These are phyloP conservation scores for Cucurbitaria berberidis DNA, from an alignment of 2,329 filamentous ascomycete species.

Conservation along the genomic window DNA sequence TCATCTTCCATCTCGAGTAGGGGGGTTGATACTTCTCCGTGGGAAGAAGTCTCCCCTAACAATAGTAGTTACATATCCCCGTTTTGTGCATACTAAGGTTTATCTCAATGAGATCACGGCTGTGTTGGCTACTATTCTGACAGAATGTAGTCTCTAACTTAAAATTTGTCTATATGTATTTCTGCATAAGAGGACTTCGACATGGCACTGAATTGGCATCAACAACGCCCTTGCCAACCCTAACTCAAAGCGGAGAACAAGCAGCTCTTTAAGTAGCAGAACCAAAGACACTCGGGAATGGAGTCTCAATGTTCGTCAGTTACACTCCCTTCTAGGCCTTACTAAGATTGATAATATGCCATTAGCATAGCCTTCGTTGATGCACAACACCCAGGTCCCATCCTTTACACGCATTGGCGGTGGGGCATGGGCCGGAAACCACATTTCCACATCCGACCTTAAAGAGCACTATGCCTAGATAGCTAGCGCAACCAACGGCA, in stretches of 20 bases:
- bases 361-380: constrained; percentile 58
- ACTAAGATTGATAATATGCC: neutral
- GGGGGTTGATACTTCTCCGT: neutral
- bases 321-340: neutral
- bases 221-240: constrained; percentile 29
- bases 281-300: constrained; percentile 31
- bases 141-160: neutral
- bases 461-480: constrained; percentile 58
- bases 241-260: constrained; percentile 39
- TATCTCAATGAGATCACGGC: constrained; percentile 9
- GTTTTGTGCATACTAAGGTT: constrained; percentile 5
- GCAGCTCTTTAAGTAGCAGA: constrained; percentile 38
- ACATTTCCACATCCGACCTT: constrained; percentile 58
- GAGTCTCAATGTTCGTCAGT: constrained; percentile 41
- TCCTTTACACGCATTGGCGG: constrained; percentile 55
- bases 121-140: neutral
- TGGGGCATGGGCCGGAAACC: constrained; percentile 59
- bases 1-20: neutral
- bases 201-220: constrained; percentile 23
- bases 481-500: constrained; percentile 56
- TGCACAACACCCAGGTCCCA: constrained; percentile 51
- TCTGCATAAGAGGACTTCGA: constrained; percentile 2
- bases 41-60: neutral
- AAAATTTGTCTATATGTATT: neutral
- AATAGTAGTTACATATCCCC: constrained; percentile 15